phyloP scores from a whole-genome alignment of 1,284 basidiomycete genomes.

The Ganoderma leucocontextum region DNA sequence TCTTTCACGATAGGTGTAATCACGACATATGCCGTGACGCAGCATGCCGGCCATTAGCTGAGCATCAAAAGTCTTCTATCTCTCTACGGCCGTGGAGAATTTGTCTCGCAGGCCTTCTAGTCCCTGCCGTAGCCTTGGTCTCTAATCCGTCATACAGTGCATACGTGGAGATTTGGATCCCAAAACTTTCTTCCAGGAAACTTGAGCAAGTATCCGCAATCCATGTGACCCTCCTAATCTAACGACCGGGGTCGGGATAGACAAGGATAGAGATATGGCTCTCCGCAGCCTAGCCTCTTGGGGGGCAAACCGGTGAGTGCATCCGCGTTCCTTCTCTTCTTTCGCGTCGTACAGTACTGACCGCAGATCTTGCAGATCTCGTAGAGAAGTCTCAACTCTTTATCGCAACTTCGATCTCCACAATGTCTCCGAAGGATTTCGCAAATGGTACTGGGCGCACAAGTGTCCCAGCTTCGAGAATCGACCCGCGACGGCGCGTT shows the following conservation, averaged over 20 bases:
- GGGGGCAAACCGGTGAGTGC: not conserved
- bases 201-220: not conserved
- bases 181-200: not conserved
- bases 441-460: not conserved
- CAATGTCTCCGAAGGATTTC: not conserved
- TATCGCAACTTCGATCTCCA: not conserved
- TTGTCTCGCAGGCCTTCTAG: not conserved
- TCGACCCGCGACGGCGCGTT: not conserved
- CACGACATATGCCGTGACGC: not conserved
- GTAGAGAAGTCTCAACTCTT: not conserved
- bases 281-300: not conserved
- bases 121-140: not conserved
- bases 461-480: not conserved
- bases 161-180: not conserved
- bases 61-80: not conserved
- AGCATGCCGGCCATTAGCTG: not conserved
- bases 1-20: not conserved
- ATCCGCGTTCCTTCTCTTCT: not conserved
- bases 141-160: too few relatives aligned
- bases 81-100: not conserved
- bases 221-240: not conserved
- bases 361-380: conserved; percentile 3
- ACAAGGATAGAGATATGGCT: not conserved
- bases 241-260: not conserved
- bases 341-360: too few relatives aligned